Evolutionary conservation across 225 moss, liverwort and hornwort species (phyloP), one percentile per base, ranked within the genome.

Genomic region (Sphagnum contortum): DNA sequence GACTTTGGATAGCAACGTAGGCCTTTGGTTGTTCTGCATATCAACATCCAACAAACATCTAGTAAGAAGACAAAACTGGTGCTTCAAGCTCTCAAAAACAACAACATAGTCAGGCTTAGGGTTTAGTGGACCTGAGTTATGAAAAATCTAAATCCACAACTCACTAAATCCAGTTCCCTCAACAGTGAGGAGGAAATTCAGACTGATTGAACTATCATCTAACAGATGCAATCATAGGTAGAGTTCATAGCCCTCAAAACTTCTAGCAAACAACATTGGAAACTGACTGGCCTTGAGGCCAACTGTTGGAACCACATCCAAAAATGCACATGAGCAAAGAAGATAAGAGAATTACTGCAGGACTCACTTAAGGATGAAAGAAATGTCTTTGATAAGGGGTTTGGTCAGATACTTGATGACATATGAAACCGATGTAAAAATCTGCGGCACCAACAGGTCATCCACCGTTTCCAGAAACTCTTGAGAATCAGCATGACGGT

Each of bases 391-490:
- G 13, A 80, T 82, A 64, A 98, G 75, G 66, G 85, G 68, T 62
- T 88, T 91, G 75, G 63, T 81, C 65, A 91, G 62, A 67, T 98
- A 93, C 78, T 98, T 98, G 69, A 98, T 72, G 54, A 91, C 69
- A 66, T 91, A 93, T 9, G 98, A 93, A 61, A 93, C 74, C 12
- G 98, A 93, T 51, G 89, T 82, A 55, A 98, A 98, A 13, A 89
- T 64, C 94, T 95, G 94, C 67, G 64, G 0, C 63, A 50, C 59
- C 62, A 64, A n/a, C 57, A 47, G 60, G 14, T 68, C 48, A 29
- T 14, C 67, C 57, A 67, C 52, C 52, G 2, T 29, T 29, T 29
- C 29, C 29, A 29, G 29, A 29, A 29, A 29, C 29, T 29, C 29
- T 29, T 29, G 29, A 29, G 29, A 29, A 29, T 29, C 29, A 29